These are phyloP conservation scores for Emmonsiellopsis sp. DNA, from an alignment of 2,329 filamentous ascomycete species.

Conservation along the genomic window DNA sequence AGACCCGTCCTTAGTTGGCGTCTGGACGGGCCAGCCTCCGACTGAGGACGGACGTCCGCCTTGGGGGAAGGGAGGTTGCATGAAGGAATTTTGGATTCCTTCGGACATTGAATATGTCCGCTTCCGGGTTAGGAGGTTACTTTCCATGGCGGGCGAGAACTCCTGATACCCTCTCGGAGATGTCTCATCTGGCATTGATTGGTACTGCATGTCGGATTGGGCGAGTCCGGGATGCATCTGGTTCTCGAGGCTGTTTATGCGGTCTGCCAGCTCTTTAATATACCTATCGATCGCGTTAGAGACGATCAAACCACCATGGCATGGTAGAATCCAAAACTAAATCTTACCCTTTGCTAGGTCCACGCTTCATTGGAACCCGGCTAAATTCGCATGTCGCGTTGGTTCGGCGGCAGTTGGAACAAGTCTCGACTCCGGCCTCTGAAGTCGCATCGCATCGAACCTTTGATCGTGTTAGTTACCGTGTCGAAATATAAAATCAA, in stretches of 20 bases:
- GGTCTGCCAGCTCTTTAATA: conserved; percentile 83
- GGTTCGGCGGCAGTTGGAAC: conserved; percentile 70
- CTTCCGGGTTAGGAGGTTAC: conserved; percentile 34
- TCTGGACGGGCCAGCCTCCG: conserved; percentile 20
- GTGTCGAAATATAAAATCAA: conserved; percentile 10
- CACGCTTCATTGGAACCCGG: conserved; percentile 76
- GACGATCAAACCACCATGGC: too few relatives aligned
- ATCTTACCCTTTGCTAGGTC: conserved; percentile 72
- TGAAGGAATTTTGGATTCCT: conserved; percentile 34
- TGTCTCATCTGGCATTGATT: conserved; percentile 30
- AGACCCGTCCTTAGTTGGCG: conserved; percentile 16
- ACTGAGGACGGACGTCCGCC: conserved; percentile 12
- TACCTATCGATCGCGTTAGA: conserved; percentile 45
- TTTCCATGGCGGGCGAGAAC: conserved; percentile 43
- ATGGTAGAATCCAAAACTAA: too few relatives aligned
- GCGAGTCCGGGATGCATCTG: conserved; percentile 45
- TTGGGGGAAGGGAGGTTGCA: conserved; percentile 25
- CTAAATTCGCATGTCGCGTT: conserved; percentile 75
- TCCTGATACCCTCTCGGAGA: conserved; percentile 40
- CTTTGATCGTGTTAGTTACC: conserved; percentile 24
- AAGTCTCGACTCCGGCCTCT: conserved; percentile 63
- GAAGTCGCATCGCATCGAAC: conserved; percentile 78
- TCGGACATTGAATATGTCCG: conserved; percentile 42
- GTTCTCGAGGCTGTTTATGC: conserved; percentile 72
- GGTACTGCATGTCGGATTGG: conserved; percentile 31